Percentiles rank a stretch among this genome's conserved stretches.
These are phyloP conservation scores for Colletotrichum euphorbiae DNA, from an alignment of 2,329 filamentous ascomycete genomes.

Conservation along the genomic window DNA sequence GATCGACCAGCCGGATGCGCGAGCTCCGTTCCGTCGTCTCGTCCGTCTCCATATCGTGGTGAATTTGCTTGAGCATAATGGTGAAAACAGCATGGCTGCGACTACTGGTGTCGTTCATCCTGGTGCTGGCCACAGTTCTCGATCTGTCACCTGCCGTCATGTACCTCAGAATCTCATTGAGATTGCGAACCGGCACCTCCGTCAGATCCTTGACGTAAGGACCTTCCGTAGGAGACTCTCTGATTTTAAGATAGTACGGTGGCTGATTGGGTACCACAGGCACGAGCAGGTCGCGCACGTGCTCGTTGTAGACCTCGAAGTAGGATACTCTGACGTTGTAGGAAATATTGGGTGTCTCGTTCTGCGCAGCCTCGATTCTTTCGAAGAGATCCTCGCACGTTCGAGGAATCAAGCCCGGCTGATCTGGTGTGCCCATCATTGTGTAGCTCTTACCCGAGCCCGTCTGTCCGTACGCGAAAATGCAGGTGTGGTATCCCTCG, in stretches of 20 bases:
- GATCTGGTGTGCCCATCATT: constrained; percentile 90
- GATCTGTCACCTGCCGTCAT: constrained; percentile 92
- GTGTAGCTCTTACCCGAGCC: constrained; percentile 98
- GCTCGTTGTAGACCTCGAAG: constrained; percentile 99
- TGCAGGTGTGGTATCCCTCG: constrained; percentile 98
- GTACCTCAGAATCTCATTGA: constrained; percentile 86
- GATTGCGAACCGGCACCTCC: constrained; percentile 89
- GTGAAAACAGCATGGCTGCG: constrained; percentile 98
- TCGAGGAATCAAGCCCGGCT: constrained; percentile 91
- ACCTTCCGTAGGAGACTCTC: constrained; percentile 93
- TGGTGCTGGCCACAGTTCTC: constrained; percentile 90
- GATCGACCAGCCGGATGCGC: constrained; percentile 92
- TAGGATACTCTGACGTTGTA: constrained; percentile 98
- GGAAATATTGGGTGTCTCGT: constrained; percentile 89
- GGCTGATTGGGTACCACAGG: constrained; percentile 76
- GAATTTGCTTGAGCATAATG: constrained; percentile 97
- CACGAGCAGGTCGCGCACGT: constrained; percentile 92
- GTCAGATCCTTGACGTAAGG: constrained; percentile 98
- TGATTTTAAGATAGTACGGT: constrained; percentile 95
- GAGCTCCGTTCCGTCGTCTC: constrained; percentile 96
- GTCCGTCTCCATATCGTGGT: constrained; percentile 96
- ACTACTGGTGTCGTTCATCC: constrained; percentile 99
- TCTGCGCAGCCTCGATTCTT: constrained; percentile 81
- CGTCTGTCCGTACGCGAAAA: constrained; percentile 98
- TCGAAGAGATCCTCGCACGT: constrained; percentile 97